Conservation (phyloP, 2,329 filamentous ascomycete species). For the Fusarium anguioides region DNA sequence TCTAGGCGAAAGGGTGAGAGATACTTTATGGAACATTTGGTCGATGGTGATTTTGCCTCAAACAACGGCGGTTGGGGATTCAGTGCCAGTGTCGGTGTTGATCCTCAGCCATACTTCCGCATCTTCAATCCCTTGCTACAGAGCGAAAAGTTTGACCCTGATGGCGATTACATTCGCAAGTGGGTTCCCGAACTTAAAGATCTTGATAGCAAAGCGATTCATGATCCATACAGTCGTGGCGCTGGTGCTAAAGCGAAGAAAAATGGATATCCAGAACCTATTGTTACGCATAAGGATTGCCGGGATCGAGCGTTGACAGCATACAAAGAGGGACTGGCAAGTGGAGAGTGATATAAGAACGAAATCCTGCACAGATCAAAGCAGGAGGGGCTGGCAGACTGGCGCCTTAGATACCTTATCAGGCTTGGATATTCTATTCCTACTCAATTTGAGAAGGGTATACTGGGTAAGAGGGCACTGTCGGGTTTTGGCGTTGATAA, state of each 20-base stretch:
- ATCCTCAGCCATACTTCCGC: slow-evolving; percentile 89
- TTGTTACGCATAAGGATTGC: slow-evolving; percentile 78
- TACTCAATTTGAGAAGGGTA: too few relatives aligned
- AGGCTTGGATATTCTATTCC: neutral
- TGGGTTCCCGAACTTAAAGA: slow-evolving; percentile 82
- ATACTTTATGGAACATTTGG: slow-evolving; percentile 83
- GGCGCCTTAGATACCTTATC: neutral
- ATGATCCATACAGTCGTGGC: slow-evolving; percentile 81
- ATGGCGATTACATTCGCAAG: slow-evolving; percentile 82
- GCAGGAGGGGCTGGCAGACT: neutral
- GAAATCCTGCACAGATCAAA: neutral
- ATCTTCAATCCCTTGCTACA: slow-evolving; percentile 90
- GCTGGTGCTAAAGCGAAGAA: slow-evolving; percentile 68
- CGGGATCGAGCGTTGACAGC: slow-evolving; percentile 74
- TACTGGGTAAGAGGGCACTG: neutral
- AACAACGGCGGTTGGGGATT: slow-evolving; percentile 75
- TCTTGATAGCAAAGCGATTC: slow-evolving; percentile 75
- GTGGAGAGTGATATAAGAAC: slow-evolving; percentile 40
- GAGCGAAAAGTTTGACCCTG: slow-evolving; percentile 84
- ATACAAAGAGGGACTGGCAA: slow-evolving; percentile 69
- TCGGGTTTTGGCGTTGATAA: neutral
- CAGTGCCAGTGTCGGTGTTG: slow-evolving; percentile 75
- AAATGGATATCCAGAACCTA: slow-evolving; percentile 77
- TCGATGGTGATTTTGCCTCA: slow-evolving; percentile 83
- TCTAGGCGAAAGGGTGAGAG: slow-evolving; percentile 76